A percentile compares a stretch with the other conserved stretches of the same genome.
Conservation (phyloP, 2,329 filamentous ascomycete genomes). For the Lachnellula cervina region DNA sequence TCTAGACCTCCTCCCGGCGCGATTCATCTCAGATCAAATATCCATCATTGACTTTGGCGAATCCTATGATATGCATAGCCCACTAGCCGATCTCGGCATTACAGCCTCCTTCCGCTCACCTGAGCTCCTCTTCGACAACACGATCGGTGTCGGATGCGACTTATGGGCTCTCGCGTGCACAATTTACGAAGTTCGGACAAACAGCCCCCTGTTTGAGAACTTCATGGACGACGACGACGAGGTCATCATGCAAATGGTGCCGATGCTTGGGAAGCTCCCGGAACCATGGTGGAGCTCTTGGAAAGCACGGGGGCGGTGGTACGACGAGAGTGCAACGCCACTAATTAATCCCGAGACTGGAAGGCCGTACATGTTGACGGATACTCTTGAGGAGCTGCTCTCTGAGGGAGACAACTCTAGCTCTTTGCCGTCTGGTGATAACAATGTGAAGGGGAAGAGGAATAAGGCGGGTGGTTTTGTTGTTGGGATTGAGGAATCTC, state of each 20-base stretch:
- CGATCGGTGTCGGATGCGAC: slow-evolving; percentile 4
- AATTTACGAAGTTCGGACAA: slow-evolving; percentile 10
- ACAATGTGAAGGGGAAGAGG: neutral
- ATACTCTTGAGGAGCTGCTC: slow-evolving; percentile 5
- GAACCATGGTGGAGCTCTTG: slow-evolving; percentile 8
- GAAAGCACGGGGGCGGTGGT: slow-evolving; percentile 8
- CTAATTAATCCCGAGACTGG: slow-evolving; percentile 4
- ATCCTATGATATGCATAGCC: slow-evolving; percentile 6
- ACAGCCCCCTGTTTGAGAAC: slow-evolving; percentile 7
- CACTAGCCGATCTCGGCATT: slow-evolving; percentile 5
- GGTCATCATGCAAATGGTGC: slow-evolving; percentile 10
- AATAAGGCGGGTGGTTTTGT: slow-evolving; percentile 3
- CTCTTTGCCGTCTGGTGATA: neutral
- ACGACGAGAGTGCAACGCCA: slow-evolving; percentile 6
- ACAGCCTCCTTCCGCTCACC: slow-evolving; percentile 6
- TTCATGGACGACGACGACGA: slow-evolving; percentile 11
- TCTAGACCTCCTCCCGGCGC: slow-evolving; percentile 7
- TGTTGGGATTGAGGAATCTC: slow-evolving; percentile 5
- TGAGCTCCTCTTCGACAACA: slow-evolving; percentile 8
- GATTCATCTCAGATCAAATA: slow-evolving; percentile 7
- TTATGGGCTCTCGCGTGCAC: slow-evolving; percentile 11
- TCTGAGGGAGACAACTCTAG: neutral
- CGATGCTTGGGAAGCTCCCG: slow-evolving; percentile 11
- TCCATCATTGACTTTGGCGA: slow-evolving; percentile 11
- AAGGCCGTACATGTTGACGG: slow-evolving; percentile 2